phyloP scores from a whole-genome alignment of 768 basidiomycete genomes.

The Trametes cinnabarina region DNA sequence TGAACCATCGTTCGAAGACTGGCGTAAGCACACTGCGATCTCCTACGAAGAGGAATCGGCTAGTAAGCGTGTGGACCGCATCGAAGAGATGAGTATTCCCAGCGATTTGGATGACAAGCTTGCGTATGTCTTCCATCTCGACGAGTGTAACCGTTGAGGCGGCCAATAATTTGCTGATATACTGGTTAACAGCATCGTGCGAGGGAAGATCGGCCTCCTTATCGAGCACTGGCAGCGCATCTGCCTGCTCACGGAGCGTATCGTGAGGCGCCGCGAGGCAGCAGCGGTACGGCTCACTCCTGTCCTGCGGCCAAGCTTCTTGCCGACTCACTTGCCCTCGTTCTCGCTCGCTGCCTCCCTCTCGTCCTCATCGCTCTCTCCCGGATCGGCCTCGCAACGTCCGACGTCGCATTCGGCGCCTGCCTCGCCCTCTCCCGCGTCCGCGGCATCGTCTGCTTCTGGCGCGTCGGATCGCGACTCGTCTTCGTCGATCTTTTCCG shows the following conservation, averaged over 20 bases:
- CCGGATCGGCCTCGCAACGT: constrained; percentile 15
- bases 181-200: constrained; percentile 55
- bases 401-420: constrained; percentile 20
- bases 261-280: constrained; percentile 87
- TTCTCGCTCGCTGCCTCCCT: constrained; percentile 32
- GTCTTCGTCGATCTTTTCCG: constrained; percentile 28
- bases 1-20: constrained; percentile 80
- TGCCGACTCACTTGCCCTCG: constrained; percentile 70
- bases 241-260: constrained; percentile 81
- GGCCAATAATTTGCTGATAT: too few species aligned
- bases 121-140: constrained; percentile 47
- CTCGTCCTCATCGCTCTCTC: constrained; percentile 39
- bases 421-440: constrained; percentile 28
- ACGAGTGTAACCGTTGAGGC: too few species aligned
- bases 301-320: constrained; percentile 55
- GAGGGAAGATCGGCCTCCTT: constrained; percentile 67
- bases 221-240: constrained; percentile 94
- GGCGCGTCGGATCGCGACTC: constrained; percentile 21
- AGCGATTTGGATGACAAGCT: constrained; percentile 91
- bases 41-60: constrained; percentile 86
- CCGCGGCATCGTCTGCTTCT: constrained; percentile 32
- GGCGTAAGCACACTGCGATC: constrained; percentile 77
- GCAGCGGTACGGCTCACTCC: constrained; percentile 77
- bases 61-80: constrained; percentile 71
- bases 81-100: constrained; percentile 92